Evolutionary conservation across 1,139 yeast genomes (phyloP), one percentile per base, ranked within the genome.

Genomic region (Blastobotrys raffinosifermentans): DNA sequence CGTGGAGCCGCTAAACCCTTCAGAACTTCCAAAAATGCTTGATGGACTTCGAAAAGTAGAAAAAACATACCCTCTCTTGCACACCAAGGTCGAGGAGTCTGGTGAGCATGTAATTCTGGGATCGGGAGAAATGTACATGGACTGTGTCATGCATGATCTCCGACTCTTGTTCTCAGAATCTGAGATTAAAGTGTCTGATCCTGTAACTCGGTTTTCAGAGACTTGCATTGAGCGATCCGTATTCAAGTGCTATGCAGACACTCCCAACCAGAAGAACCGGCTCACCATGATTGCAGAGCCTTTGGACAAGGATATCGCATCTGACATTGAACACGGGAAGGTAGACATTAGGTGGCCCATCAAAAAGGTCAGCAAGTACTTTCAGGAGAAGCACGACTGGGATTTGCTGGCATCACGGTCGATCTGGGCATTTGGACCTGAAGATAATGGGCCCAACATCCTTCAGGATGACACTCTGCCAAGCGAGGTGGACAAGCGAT

Each of bases 81-180:
- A 70, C 19, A 66, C 85, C 5, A 76, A 72, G 45, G 89, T 83
- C 1, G 96, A 86, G 56, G 94, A 84, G 48, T 81, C 89, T 40
- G 96, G 97, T 1, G 97, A 89, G 51, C 86, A 82, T 56, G 77
- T 80, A 0, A 57, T 93, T 1, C 55, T 79, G 19, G 96, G 93
- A 0, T 76, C 87, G 3, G 98, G 98, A 3, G 98, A 93, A 55
- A 54, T 91, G 13, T 86, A 84, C 54, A 60, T 93, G 63, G 98
- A 93, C 58, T 84, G 94, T 49, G 65, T 83, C 19, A 58, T 93
- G 37, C 85, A 80, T 58, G 96, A 86, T 53, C 61, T 91, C 32
- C 67, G 97, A 45, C 58, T 66, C 14, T 57, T 78, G 44, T 73
- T 69, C 54, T 73, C 83, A 0, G 75, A 75, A 32, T 68, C 87